Base-by-base conservation (phyloP, 768 basidiomycete species). In the Suillus placidus region DNA sequence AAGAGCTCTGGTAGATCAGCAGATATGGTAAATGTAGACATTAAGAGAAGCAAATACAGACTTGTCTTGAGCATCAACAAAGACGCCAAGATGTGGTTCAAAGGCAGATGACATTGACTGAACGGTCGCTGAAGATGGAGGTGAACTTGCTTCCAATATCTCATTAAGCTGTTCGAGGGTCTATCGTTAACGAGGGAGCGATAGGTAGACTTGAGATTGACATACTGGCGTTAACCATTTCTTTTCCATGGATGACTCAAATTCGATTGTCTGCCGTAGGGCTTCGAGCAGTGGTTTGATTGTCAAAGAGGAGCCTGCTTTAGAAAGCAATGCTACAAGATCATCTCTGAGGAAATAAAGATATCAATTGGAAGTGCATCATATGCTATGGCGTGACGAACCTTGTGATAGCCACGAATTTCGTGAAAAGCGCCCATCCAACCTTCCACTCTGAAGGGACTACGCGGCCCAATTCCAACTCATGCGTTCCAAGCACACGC, bases 1-100 rank as follows among this genome's bases (percentile, higher is more conserved):
- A 23, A 99, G 85, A 6, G 92, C 90, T 75, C 95, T 97, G 65
- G 35, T 32, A 40, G 26, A 61, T 32, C 30, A 16, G 23, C 20
- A 62, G 18, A 55, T 42, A 42, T 13, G 4, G 58, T 42, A 30
- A 42, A 60, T 30, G 26, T 30, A 60, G 26, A 38, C 16, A 51
- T 52, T 35, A 63, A 6, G 20, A 26, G 20, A 35, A 56, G 42
- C 35, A 51, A 66, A 66, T n/a, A 71, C 92, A 88, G 90, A 83
- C 95, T 91, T 94, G 83, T 98, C 95, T 74, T 99, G 97, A 38
- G 97, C 95, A 64, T 97, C 94, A 52, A 99, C 90, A 71, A 97
- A 99, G 45, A 99, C 88, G 32, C 87, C 83, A 83, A 99, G 93
- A 76, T 97, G 92, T 0, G 92, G 85, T 66, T 98, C 97, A 72